Evolutionary conservation across 345 rosid genomes (phyloP).

Genomic region (Eucalyptus globulus): DNA sequence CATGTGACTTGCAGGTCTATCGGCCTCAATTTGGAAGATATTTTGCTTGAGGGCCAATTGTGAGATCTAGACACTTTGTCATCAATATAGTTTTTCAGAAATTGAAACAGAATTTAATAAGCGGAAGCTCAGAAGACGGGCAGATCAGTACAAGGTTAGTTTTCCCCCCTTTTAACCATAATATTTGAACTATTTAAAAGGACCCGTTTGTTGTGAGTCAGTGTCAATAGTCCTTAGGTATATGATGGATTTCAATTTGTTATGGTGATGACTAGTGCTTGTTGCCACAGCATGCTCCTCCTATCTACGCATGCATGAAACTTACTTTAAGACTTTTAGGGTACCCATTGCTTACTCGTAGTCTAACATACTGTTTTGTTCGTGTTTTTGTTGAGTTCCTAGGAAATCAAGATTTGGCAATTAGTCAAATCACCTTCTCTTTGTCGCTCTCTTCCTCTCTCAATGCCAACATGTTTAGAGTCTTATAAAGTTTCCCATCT

Average conservation of each 20-base stretch:
- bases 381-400: conserved; percentile 11
- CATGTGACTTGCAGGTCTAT: conserved; percentile 41
- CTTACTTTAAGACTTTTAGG: background rate
- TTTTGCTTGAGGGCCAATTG: conserved; percentile 90
- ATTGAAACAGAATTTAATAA: conserved; percentile 13
- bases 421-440: background rate
- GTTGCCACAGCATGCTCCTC: no score
- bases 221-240: background rate
- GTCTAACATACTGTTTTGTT: background rate
- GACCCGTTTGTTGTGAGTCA: background rate
- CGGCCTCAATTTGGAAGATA: conserved; percentile 99
- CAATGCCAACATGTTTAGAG: background rate
- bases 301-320: no score
- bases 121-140: conserved; percentile 59
- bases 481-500: background rate
- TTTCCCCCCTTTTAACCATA: background rate
- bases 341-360: no score
- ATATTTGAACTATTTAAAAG: background rate
- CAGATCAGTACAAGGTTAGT: conserved; percentile 58
- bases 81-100: background rate
- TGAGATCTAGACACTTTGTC: conserved; percentile 30
- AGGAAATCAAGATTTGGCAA: background rate
- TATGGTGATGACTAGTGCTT: no score
- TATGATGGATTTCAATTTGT: background rate
- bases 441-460: background rate